Conservation (phyloP, 2,329 filamentous ascomycete genomes). For the Pleoardoris graminearum region DNA sequence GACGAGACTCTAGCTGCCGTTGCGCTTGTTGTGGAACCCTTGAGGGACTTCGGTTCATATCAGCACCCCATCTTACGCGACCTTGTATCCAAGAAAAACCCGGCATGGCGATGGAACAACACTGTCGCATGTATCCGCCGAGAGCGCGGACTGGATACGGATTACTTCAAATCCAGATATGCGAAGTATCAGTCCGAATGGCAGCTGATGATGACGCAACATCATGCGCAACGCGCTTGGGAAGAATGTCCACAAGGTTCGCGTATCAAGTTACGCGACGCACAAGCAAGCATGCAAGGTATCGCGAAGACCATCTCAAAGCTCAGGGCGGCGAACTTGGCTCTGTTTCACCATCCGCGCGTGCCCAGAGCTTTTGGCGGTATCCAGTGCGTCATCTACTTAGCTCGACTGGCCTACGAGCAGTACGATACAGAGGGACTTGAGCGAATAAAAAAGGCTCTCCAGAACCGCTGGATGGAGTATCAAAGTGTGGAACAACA, state of each 20-base stretch:
- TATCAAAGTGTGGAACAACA: background rate
- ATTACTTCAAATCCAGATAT: background rate
- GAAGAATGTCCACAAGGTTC: background rate
- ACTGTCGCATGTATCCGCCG: too few relatives aligned
- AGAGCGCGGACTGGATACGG: background rate
- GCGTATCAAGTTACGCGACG: too few relatives aligned
- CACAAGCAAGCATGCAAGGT: too few relatives aligned
- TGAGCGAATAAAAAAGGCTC: background rate
- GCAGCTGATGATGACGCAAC: conserved; percentile 7
- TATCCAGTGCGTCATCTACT: background rate
- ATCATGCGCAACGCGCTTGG: background rate
- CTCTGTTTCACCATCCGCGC: background rate
- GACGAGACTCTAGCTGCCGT: conserved; percentile 12
- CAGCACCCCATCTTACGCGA: background rate
- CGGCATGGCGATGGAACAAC: too few relatives aligned
- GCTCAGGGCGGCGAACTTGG: background rate
- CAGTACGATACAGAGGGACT: background rate
- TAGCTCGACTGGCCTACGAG: conserved; percentile 16
- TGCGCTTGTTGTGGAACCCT: conserved; percentile 14
- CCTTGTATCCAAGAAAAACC: background rate
- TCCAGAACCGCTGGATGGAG: background rate
- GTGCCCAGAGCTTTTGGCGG: background rate
- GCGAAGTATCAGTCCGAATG: background rate
- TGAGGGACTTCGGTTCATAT: conserved; percentile 7
- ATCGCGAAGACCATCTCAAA: background rate